Base-by-base conservation (phyloP, 805 yeast genomes). In the Candida peoriensis region DNA sequence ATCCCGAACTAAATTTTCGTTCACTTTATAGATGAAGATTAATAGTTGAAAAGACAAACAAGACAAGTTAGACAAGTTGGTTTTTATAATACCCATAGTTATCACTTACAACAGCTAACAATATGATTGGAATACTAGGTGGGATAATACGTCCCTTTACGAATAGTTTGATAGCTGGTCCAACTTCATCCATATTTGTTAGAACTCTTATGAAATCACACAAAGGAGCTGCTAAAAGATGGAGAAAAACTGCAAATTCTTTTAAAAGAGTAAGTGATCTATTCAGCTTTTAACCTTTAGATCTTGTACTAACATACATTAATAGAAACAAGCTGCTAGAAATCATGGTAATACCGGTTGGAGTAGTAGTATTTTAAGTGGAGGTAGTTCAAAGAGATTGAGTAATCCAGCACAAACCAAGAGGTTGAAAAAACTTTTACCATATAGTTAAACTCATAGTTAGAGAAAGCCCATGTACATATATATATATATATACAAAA, bases 271-370 rank as follows among this genome's bases (percentile, higher is more conserved):
- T 58, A 39, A 36, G 64, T 47, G n/a, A n/a, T n/a, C n/a, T n/a
- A n/a, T 19, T 27, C 1, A 2, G 9, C 6, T 14, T 28, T 17
- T 13, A n/a, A 8, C 13, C 23, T 13, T 14, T n/a, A 11, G 14
- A 20, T 24, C 12, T 6, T 31, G 5, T 27, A 37, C 34, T 38
- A 31, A 38, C 42, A 12, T 20, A 28, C 26, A 28, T 10, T 30
- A n/a, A n/a, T n/a, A 58, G 74, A 89, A 72, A 43, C 76, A 78
- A 48, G 82, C 94, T 15, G 95, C 96, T 9, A 76, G 95, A 64
- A 82, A 84, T 46, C 97, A 89, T 57, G 96, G 97, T 33, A 89
- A 89, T 53, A 85, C 88, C 2, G 89, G 95, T 16, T 89, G 93
- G 81, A 72, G 88, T 21, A 64, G 74, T 26, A 69, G 78, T 33